These are phyloP conservation scores for Claviceps arundinis DNA, from an alignment of 2,329 filamentous ascomycete species.

Conservation along the genomic window DNA sequence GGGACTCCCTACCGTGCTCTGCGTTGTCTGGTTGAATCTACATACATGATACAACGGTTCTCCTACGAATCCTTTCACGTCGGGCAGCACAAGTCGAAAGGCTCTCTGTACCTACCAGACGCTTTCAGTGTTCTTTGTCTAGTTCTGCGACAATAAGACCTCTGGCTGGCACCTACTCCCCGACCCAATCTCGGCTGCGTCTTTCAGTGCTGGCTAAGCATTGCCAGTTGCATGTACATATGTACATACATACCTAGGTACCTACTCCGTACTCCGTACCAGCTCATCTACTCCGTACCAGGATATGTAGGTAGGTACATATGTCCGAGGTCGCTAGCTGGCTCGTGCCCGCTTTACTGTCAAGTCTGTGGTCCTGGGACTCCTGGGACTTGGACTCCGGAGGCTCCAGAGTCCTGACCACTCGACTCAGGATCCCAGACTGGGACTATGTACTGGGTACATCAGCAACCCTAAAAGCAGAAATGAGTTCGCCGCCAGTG, in stretches of 20 bases:
- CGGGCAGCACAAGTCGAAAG: too few relatives aligned
- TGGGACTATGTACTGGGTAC: too few relatives aligned
- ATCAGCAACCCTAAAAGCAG: background rate
- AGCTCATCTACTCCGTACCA: background rate
- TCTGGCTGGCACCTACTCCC: background rate
- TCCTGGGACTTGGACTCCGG: too few relatives aligned
- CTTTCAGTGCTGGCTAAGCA: background rate
- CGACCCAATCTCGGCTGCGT: conserved; percentile 6
- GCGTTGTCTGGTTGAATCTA: too few relatives aligned
- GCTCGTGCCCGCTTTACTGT: background rate
- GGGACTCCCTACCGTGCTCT: too few relatives aligned
- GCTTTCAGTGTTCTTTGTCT: background rate
- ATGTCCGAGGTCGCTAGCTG: background rate
- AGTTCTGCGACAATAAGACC: background rate
- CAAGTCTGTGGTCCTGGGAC: background rate
- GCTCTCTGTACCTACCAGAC: background rate
- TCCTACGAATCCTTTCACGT: too few relatives aligned
- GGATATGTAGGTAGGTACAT: background rate
- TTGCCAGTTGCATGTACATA: background rate
- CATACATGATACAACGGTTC: too few relatives aligned
- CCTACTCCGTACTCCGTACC: background rate
- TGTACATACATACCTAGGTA: too few relatives aligned
- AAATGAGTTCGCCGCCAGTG: background rate
- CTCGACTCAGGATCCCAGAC: too few relatives aligned
- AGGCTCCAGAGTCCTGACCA: background rate